Evolutionary conservation across 2,329 filamentous ascomycete genomes (phyloP).

Genomic region (Bipolaris victoriae): DNA sequence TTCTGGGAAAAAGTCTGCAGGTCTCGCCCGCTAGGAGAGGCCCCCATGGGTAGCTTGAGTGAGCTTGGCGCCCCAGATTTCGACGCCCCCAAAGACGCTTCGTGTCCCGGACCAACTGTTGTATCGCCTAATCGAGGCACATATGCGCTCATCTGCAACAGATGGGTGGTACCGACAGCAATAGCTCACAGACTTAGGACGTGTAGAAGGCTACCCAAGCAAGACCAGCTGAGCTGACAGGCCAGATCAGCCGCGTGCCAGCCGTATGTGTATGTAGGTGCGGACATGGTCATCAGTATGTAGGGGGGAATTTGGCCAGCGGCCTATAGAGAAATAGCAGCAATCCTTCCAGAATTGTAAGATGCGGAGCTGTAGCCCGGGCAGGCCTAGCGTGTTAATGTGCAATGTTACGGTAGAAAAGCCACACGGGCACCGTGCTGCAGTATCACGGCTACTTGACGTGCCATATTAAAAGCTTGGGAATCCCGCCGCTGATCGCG

Average conservation of each 20-base stretch:
- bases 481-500: slow-evolving; percentile 21
- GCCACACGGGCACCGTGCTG: slow-evolving; percentile 38
- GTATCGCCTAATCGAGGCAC: slow-evolving; percentile 29
- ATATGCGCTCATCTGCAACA: slow-evolving; percentile 20
- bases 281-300: slow-evolving; percentile 14
- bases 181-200: slow-evolving; percentile 10
- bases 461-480: slow-evolving; percentile 41
- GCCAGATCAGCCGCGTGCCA: slow-evolving; percentile 22
- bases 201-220: neutral
- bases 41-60: slow-evolving; percentile 31
- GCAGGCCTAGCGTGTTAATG: slow-evolving; percentile 31
- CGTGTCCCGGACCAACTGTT: slow-evolving; percentile 42
- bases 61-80: slow-evolving; percentile 42
- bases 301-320: slow-evolving; percentile 15
- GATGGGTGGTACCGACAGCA: slow-evolving; percentile 11
- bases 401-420: slow-evolving; percentile 46
- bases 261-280: slow-evolving; percentile 18
- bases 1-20: slow-evolving; percentile 30
- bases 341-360: slow-evolving; percentile 44
- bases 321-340: slow-evolving; percentile 22
- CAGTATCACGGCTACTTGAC: slow-evolving; percentile 38
- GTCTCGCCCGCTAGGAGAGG: slow-evolving; percentile 23
- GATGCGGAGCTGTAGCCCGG: slow-evolving; percentile 38
- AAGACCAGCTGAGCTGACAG: slow-evolving; percentile 8
- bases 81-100: slow-evolving; percentile 29